Evolutionary conservation across 345 rosid species (phyloP), one percentile per base, ranked within the genome.

Genomic region (Kandelia obovata): DNA sequence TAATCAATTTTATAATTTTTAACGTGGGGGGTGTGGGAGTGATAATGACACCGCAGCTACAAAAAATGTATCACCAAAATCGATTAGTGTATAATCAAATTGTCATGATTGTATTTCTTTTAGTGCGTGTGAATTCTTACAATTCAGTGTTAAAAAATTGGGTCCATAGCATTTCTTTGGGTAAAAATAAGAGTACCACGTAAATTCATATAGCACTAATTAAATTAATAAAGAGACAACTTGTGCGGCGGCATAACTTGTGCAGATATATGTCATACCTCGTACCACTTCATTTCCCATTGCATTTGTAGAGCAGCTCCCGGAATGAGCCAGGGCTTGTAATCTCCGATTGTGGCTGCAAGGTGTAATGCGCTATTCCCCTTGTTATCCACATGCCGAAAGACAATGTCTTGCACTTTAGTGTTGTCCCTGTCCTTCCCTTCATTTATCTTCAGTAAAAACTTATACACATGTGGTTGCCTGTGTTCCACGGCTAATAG

Each of bases 251-350:
- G 15, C 26, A n/a, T 53, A n/a, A 21, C 27, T 53, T 53, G 15
- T 2, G 15, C 16, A 39, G 9, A 39, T 34, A 4, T 0, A 7
- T 6, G 37, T 34, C 37, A 43, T 80, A 86, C 90, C 88, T 86
- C 58, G 23, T 68, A 86, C 90, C 90, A 86, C 80, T 79, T 86
- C 28, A 82, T 62, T 73, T 86, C 90, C 90, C 91, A 86, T 56
- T 86, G 87, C 88, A 86, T 84, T 46, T 86, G 88, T 28, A 84
- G 63, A 26, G 88, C 88, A 23, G 84, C 80, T 0, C 86, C 85
- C 0, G 87, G 85, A 61, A 84, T 84, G 11, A 72, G 82, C 88
- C 88, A 80, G n/a, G 90, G 85, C 69, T 67, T 75, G 59, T 75
- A 69, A 7, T 79, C 78, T 5, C 87, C 80, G 2, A 77, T 64